Conservation (phyloP, 768 basidiomycete species). For the Tulasnella sp. region DNA sequence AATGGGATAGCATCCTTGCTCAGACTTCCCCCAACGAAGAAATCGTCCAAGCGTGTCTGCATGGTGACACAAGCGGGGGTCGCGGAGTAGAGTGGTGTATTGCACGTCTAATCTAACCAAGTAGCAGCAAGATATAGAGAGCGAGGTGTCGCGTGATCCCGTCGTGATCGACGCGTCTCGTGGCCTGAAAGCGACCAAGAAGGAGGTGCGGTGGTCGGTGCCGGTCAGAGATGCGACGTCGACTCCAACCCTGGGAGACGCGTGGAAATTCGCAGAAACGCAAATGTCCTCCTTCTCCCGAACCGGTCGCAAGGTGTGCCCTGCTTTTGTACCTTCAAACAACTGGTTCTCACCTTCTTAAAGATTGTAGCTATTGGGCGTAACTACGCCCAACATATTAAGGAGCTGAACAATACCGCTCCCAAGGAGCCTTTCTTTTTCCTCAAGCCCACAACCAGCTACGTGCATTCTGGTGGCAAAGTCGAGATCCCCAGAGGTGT, state of each 20-base stretch:
- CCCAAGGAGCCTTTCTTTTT: constrained; percentile 98
- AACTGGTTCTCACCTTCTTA: constrained; percentile 22
- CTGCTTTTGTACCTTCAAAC: not conserved
- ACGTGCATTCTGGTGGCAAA: constrained; percentile 60
- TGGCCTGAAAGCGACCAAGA: not conserved
- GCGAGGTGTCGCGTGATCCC: not conserved
- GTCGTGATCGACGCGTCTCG: not conserved
- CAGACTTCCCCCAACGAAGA: not conserved
- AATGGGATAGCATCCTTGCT: not conserved
- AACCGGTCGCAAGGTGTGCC: constrained; percentile 21
- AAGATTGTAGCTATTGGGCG: constrained; percentile 94
- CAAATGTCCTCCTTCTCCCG: constrained; percentile 22
- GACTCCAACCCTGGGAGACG: not conserved
- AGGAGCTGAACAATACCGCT: constrained; percentile 78
- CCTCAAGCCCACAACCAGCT: constrained; percentile 90
- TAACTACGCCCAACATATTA: constrained; percentile 85
- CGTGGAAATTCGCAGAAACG: not conserved
- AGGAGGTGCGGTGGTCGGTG: not conserved
- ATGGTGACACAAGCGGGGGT: not conserved
- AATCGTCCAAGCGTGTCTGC: not conserved
- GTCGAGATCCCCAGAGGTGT: constrained; percentile 82
- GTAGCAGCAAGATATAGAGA: not conserved
- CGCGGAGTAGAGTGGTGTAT: not conserved
- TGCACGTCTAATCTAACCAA: not conserved
- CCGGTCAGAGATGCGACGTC: not conserved